Evolutionary conservation across 2,329 filamentous ascomycete genomes (phyloP), one percentile per base, ranked within the genome.

Genomic region (Sporothrix luriei): DNA sequence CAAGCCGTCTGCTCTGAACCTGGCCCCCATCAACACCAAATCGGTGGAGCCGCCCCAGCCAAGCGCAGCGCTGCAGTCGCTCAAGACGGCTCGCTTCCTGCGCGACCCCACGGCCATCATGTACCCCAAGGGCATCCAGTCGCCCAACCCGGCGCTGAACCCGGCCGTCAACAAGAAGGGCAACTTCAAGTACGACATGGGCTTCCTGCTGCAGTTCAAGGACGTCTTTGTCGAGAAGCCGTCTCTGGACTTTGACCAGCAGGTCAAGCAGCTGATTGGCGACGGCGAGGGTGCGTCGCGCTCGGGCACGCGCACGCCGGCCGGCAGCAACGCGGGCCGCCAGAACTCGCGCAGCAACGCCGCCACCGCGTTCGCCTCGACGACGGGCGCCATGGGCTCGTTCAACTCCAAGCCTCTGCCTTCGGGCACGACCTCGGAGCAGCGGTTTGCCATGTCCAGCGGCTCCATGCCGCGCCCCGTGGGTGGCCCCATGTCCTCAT

Each of bases 171-270:
- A 87, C 46, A 92, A 91, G 79, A 94, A 94, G 82, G 88, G 88
- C 71, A 90, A 88, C 54, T 97, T 96, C 84, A 94, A 96, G 79
- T 99, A 99, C 80, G 93, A 98, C 81, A 92, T 94, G 76, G 90
- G 91, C 75, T 99, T 99, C 84, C 83, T 99, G 81, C 85, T 99
- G 40, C 95, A 99, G 78, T 99, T 99, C 85, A 92, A 97, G 82
- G 88, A 88, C 75, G 93, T 97, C 24, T 99, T 97, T 82, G 96
- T 93, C 73, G 95, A 99, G 84, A 96, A 97, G 82, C 95, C 95
- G 16, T 97, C 93, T 0, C 80, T 94, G 55, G 94, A 98, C 77
- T 99, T 97, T 88, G 91, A 96, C 77, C 85, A 90, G 74, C 94
- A 95, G 77, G 89, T 99, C 85, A 94, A 86, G 90, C 91, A 81